Conservation (phyloP, 306 rosid species). For the Dryas octopetala region DNA sequence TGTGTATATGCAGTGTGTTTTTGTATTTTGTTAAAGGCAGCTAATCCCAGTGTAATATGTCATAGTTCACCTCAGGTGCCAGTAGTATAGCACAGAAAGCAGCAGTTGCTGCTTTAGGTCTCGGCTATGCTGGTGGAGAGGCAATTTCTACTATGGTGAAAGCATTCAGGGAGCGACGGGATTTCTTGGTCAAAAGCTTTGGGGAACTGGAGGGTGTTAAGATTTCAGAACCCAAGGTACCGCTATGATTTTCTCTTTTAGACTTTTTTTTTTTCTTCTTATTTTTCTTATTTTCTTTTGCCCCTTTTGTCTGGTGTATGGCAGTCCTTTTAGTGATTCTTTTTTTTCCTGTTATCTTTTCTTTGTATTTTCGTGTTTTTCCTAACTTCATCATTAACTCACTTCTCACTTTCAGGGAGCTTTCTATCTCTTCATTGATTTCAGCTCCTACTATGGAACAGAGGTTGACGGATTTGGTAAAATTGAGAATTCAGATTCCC, state of each 20-base stretch:
- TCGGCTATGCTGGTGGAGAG: conserved; percentile 97
- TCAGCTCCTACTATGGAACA: conserved; percentile 79
- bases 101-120: conserved; percentile 86
- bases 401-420: conserved; percentile 73
- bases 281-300: background rate
- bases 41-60: conserved; percentile 33
- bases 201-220: conserved; percentile 72
- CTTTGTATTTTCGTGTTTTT: background rate
- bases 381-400: background rate
- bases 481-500: conserved; percentile 77
- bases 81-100: conserved; percentile 96
- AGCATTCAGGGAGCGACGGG: conserved; percentile 89
- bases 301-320: background rate
- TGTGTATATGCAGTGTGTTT: background rate
- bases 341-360: background rate
- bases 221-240: conserved; percentile 84
- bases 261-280: too few species aligned
- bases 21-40: background rate
- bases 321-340: background rate
- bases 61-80: conserved; percentile 87
- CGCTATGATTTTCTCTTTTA: background rate
- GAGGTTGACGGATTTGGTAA: conserved; percentile 84
- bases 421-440: conserved; percentile 85
- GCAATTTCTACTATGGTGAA: conserved; percentile 76
- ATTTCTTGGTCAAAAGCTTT: conserved; percentile 81